Base-by-base conservation (phyloP, 176 grass and related monocot genomes). In the Bolboschoenus planiculmis region DNA sequence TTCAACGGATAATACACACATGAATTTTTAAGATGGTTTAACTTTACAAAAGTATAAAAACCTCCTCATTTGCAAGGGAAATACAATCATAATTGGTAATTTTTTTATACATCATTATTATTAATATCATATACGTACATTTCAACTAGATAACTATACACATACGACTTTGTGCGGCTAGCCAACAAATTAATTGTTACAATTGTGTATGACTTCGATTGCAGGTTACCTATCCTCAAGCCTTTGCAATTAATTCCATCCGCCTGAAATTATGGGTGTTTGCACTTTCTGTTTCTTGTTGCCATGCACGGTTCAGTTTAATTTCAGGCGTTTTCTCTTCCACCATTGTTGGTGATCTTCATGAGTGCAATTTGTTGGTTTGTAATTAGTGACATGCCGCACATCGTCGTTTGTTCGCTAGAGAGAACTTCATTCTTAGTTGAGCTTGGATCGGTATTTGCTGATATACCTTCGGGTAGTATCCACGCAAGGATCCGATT, bases 201-300 rank as follows among this genome's bases (percentile, higher is more conserved):
- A 47, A 74, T 14, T 74, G 40, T 39, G 1, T 27, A 27, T 47
- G 10, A 74, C 10, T 18, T 50, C 33, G 31, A 51, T 76, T 76
- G 27, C 72, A 76, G 33, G 64, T 18, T 37, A 68, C 16, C 31
- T n/a, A 68, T 68, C 16, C 6, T 10, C 39, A 40, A 6, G 65
- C 65, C 16, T 10, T 51, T 7, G 24, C 44, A 51, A 50, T 50
- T 1, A 29, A 75, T 29, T 48, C 40, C 42, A 16, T 75, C 40
- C 5, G 21, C 43, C 24, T 50, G 42, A 75, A 75, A 50, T 75
- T 75, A 26, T 75, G 50, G 24, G 43, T 50, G 71, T 75, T 30
- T 48, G 7, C 24, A 31, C 24, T 76, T 76, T 50, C 72, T 76
- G 72, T 76, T 50, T 50, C 72, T 76, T 76, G 44, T 76, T 40